Conservation (phyloP, 2,329 filamentous ascomycete species). For the Alternaria sp. region DNA sequence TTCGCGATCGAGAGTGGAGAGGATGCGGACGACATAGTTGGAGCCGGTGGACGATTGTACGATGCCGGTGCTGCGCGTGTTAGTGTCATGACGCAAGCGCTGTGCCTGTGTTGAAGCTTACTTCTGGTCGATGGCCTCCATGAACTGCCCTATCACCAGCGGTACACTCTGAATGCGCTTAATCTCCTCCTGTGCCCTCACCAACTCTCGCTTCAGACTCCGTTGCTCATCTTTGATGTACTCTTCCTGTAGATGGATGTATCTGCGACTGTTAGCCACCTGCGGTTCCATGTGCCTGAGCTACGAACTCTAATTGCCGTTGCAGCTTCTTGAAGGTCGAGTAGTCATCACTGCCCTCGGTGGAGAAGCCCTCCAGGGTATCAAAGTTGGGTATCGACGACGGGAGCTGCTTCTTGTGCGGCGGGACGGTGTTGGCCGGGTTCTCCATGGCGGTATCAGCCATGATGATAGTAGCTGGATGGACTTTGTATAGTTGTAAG, state of each 20-base stretch:
- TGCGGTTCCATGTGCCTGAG: not conserved
- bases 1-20: conserved; percentile 97
- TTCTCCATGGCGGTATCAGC: conserved; percentile 87
- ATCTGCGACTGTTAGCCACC: conserved; percentile 58
- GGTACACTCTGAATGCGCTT: conserved; percentile 99
- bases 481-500: conserved; percentile 4
- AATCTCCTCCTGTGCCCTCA: conserved; percentile 98
- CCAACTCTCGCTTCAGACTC: conserved; percentile 95
- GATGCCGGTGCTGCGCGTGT: conserved; percentile 78
- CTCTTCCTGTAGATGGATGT: conserved; percentile 97
- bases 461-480: conserved; percentile 60
- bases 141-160: conserved; percentile 97
- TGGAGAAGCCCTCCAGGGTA: conserved; percentile 80
- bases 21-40: conserved; percentile 98
- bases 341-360: conserved; percentile 90
- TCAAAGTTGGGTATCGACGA: conserved; percentile 89
- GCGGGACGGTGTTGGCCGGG: conserved; percentile 73
- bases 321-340: conserved; percentile 95
- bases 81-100: conserved; percentile 15
- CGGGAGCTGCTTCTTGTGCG: conserved; percentile 80
- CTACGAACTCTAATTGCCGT: conserved; percentile 84
- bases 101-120: conserved; percentile 53
- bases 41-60: conserved; percentile 98
- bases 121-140: conserved; percentile 99
- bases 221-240: conserved; percentile 99